Base-by-base conservation (phyloP, 805 yeast species). In the Crinitomyces ghanaensis region DNA sequence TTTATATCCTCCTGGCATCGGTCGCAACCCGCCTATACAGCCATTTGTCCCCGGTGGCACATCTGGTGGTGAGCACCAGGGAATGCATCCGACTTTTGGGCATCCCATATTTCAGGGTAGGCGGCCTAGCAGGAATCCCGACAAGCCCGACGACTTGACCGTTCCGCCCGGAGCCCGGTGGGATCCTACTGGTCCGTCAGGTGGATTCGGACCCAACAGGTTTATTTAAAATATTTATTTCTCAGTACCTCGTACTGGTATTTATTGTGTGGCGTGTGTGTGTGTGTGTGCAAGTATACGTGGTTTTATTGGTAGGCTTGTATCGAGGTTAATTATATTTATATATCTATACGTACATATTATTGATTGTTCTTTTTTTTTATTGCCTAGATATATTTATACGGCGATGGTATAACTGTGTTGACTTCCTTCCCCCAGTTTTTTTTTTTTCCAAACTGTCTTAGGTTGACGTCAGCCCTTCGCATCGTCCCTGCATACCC, bases 151-250 rank as follows among this genome's bases (percentile, higher is more conserved):
- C 7, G 48, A 45, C 9, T 19, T 45, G 19, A 36, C 44, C 18
- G 37, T 49, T n/a, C 61, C 63, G 3, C 57, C 57, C 2, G 63
- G 63, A 4, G 51, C 61, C 8, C 43, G 67, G 12, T 60, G 55
- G 49, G 67, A 63, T 33, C 61, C 63, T 9, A 52, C 62, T 11
- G 51, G 48, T 1, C 56, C 57, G 11, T 43, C 43, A 18, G 44
- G 48, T 3, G 42, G 42, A n/a, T 29, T 32, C 23, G 47, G 48
- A 15, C 37, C 44, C 21, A 41, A 43, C 13, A 40, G 50, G 15
- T 36, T 23, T 19, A 27, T 33, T 19, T 33, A 26, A 15, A 6
- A 6, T 20, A 14, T 6, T 28, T 12, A 26, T 27, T 16, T 29
- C 17, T 11, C 6, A 14, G 22, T 7, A 14, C 15, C 13, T 6